These are phyloP conservation scores for Ramalina intermedia DNA, from an alignment of 495 filamentous ascomycete species.

Conservation along the genomic window DNA sequence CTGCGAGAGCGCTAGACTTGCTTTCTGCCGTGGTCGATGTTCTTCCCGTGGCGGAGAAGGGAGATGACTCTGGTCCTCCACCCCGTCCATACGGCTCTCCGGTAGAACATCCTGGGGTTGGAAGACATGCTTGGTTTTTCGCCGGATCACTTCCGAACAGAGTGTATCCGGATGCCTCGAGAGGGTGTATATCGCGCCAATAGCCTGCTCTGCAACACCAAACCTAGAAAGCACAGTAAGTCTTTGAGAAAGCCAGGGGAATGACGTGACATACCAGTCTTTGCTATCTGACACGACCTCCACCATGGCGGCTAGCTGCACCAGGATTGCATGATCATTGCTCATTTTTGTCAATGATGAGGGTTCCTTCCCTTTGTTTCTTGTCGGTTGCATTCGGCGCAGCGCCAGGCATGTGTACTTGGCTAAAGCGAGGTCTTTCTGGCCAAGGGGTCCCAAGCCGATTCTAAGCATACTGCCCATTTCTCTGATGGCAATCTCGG, in stretches of 20 bases:
- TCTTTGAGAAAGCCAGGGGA: not conserved
- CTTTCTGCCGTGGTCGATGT: constrained; percentile 34
- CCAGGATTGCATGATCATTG: constrained; percentile 81
- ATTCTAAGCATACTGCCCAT: constrained; percentile 88
- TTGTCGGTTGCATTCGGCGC: constrained; percentile 71
- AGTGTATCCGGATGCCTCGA: constrained; percentile 89
- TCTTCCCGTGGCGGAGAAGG: constrained; percentile 22
- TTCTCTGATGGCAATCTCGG: constrained; percentile 83
- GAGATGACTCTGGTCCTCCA: constrained; percentile 23
- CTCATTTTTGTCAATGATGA: constrained; percentile 59
- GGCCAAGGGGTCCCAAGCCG: constrained; percentile 67
- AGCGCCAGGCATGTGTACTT: constrained; percentile 92
- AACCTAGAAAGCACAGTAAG: constrained; percentile 22
- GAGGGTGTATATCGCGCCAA: constrained; percentile 88
- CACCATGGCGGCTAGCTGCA: constrained; percentile 64
- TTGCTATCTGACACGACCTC: constrained; percentile 77
- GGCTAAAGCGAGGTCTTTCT: constrained; percentile 71
- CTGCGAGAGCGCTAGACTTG: constrained; percentile 67
- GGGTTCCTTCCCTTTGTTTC: constrained; percentile 61
- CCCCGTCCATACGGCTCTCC: constrained; percentile 15
- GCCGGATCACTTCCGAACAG: constrained; percentile 79
- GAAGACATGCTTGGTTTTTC: constrained; percentile 79
- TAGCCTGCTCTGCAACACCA: constrained; percentile 93
- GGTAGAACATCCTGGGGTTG: constrained; percentile 16
- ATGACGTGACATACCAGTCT: constrained; percentile 55